Percentiles rank a stretch among this genome's conserved stretches.
phyloP scores from a whole-genome alignment of 805 yeast genomes.

The Candida silvicultrix region DNA sequence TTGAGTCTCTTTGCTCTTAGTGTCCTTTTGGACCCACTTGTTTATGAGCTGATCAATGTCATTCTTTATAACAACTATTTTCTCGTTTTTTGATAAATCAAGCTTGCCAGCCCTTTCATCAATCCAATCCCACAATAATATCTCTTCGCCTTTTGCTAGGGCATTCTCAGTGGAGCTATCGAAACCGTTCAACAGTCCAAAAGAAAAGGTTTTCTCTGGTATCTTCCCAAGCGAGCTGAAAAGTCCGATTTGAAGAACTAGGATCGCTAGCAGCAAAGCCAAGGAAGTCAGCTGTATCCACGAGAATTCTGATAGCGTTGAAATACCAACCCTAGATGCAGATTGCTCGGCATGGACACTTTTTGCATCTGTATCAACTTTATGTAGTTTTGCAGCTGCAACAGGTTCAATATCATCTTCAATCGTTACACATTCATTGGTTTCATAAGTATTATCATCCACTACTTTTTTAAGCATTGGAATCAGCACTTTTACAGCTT shows the following conservation, averaged over 20 bases:
- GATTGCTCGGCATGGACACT: not conserved
- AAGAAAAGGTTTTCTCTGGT: constrained; percentile 1
- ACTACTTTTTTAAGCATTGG: constrained; percentile 21
- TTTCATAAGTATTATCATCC: constrained; percentile 12
- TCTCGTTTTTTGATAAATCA: constrained; percentile 4
- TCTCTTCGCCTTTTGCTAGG: constrained; percentile 17
- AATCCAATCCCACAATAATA: constrained; percentile 23
- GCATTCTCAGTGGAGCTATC: constrained; percentile 6
- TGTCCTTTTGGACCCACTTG: constrained; percentile 15
- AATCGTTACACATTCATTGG: constrained; percentile 7
- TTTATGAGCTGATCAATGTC: constrained; percentile 18
- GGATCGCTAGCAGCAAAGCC: constrained; percentile 6
- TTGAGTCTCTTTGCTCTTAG: constrained; percentile 12
- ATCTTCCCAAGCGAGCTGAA: constrained; percentile 2
- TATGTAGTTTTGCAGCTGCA: not conserved
- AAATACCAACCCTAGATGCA: not conserved
- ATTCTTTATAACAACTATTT: constrained; percentile 2
- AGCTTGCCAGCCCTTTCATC: constrained; percentile 19
- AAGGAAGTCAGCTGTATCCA: constrained; percentile 10
- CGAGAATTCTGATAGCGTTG: not conserved
- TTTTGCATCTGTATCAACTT: not conserved
- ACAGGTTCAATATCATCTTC: not conserved
- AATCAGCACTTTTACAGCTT: constrained; percentile 46
- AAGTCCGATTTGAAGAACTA: constrained; percentile 11
- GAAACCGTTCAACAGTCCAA: not conserved